These are phyloP conservation scores for Eimeria sp. DNA, from an alignment of 169 alveolate genomes.

Conservation along the genomic window DNA sequence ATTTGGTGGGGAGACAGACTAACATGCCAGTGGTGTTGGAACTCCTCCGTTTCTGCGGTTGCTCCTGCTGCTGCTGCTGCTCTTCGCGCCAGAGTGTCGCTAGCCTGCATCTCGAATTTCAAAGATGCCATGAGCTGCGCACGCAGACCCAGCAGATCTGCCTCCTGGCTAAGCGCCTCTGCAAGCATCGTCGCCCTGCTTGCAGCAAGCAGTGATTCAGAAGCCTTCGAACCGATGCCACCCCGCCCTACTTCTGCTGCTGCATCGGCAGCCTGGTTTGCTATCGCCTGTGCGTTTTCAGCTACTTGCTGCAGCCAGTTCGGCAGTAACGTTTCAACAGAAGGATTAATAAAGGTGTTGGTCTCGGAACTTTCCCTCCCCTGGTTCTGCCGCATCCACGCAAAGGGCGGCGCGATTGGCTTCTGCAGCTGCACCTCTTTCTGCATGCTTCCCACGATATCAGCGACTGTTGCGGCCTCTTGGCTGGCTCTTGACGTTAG, in stretches of 20 bases:
- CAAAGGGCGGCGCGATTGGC: background rate
- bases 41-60: background rate
- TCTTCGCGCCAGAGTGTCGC: background rate
- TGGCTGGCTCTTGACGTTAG: background rate
- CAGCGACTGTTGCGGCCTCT: background rate
- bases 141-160: background rate
- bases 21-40: background rate
- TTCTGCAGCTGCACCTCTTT: background rate
- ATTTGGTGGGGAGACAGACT: background rate
- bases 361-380: background rate
- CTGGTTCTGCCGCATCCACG: background rate
- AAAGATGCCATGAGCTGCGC: background rate
- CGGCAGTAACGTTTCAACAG: background rate
- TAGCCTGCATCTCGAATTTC: background rate
- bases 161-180: background rate
- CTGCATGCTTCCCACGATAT: background rate
- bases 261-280: background rate
- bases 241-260: background rate
- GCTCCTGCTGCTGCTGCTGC: constrained; percentile 11
- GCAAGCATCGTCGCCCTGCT: background rate
- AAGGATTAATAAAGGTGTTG: background rate
- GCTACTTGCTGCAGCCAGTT: background rate
- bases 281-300: background rate
- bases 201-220: background rate
- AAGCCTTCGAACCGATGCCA: background rate